These are phyloP conservation scores for Erythrobasidium yunnanense DNA, from an alignment of 768 basidiomycete species.

Conservation along the genomic window DNA sequence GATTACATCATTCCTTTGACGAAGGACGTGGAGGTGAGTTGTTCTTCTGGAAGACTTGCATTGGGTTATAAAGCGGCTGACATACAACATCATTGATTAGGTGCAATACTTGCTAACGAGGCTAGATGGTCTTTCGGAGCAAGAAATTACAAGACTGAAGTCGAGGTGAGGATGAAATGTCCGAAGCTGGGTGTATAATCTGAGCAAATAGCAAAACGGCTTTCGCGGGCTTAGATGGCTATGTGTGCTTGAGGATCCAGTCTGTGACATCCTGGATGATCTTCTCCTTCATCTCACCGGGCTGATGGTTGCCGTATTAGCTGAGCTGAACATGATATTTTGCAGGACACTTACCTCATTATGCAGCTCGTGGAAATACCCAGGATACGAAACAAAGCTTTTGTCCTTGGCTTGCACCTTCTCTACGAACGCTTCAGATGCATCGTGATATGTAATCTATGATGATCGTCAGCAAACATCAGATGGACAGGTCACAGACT, in stretches of 20 bases:
- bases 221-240: too few species aligned
- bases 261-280: slow-evolving; percentile 28
- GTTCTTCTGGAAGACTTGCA: too few species aligned
- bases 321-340: neutral
- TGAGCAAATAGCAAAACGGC: too few species aligned
- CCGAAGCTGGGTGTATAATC: too few species aligned
- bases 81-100: too few species aligned
- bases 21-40: slow-evolving; percentile 85
- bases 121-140: slow-evolving; percentile 69
- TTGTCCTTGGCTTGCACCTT: slow-evolving; percentile 17
- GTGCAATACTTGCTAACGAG: slow-evolving; percentile 90
- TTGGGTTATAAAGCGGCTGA: too few species aligned
- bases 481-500: neutral
- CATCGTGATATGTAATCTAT: slow-evolving; percentile 17
- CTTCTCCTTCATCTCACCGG: slow-evolving; percentile 31
- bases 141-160: slow-evolving; percentile 61
- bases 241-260: slow-evolving; percentile 27
- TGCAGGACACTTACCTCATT: neutral
- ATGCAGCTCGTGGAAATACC: slow-evolving; percentile 25
- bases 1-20: slow-evolving; percentile 94
- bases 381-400: slow-evolving; percentile 14
- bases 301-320: slow-evolving; percentile 12
- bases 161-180: neutral
- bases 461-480: neutral
- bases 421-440: slow-evolving; percentile 12